Conservation (phyloP, 768 basidiomycete genomes). For the Termitomyces sp. region DNA sequence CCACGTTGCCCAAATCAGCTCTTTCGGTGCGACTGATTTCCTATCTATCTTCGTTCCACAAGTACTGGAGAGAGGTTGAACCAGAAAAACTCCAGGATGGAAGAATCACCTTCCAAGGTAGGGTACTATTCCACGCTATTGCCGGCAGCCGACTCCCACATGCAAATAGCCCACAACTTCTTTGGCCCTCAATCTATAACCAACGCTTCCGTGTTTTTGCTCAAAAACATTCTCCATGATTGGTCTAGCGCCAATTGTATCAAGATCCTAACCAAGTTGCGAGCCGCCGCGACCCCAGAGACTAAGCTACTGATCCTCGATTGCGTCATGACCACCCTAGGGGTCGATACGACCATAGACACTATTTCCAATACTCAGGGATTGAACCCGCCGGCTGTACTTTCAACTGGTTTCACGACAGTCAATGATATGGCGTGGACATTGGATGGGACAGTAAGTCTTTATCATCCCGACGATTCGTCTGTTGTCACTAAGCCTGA, state of each 20-base stretch:
- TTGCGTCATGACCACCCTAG: conserved; percentile 31
- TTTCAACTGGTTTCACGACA: conserved; percentile 7
- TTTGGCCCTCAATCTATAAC: conserved; percentile 35
- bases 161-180: conserved; percentile 23
- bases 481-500: not conserved
- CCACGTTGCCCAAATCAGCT: not conserved
- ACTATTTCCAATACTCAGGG: conserved; percentile 2
- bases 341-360: conserved; percentile 19
- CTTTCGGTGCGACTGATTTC: not conserved
- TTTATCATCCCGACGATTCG: not conserved
- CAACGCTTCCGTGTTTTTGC: conserved; percentile 45
- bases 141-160: not conserved
- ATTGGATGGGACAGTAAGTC: conserved; percentile 5
- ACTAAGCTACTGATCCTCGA: conserved; percentile 41
- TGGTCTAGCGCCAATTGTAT: conserved; percentile 47
- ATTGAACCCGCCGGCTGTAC: not conserved
- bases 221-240: conserved; percentile 59
- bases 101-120: conserved; percentile 23
- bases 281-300: conserved; percentile 26
- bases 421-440: conserved; percentile 6
- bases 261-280: conserved; percentile 32
- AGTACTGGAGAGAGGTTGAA: conserved; percentile 16
- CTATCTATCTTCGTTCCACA: not conserved
- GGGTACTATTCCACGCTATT: not conserved
- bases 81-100: conserved; percentile 22